Percentiles rank a stretch among this genome's conserved stretches.
Conservation (phyloP, 148 eudicot species). For the Hydrangea macrophylla region DNA sequence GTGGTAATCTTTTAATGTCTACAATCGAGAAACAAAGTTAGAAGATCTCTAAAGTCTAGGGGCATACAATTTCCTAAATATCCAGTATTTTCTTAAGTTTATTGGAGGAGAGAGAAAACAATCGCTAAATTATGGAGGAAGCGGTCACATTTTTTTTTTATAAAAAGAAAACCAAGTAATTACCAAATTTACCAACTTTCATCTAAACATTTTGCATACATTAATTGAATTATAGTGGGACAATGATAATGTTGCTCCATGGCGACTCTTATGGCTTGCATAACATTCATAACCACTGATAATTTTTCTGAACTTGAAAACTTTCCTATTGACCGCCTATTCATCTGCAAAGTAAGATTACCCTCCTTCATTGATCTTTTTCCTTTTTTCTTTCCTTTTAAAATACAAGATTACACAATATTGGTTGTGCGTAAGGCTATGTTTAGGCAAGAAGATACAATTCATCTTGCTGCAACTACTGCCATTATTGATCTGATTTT, state of each 20-base stretch:
- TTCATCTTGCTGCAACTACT: constrained; percentile 48
- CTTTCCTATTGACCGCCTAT: neutral
- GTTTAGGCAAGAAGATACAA: constrained; percentile 53
- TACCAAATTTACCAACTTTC: neutral
- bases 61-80: neutral
- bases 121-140: neutral
- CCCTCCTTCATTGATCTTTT: neutral
- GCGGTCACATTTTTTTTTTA: neutral
- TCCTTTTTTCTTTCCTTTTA: neutral
- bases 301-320: neutral
- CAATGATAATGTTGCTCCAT: too few species aligned
- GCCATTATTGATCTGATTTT: constrained; percentile 45
- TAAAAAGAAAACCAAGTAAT: neutral
- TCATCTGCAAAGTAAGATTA: neutral
- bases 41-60: neutral
- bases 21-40: neutral
- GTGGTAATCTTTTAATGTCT: constrained; percentile 21
- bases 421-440: constrained; percentile 57
- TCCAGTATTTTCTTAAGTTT: neutral
- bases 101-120: neutral
- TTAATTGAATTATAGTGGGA: neutral
- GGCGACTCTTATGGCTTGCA: too few species aligned
- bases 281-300: neutral
- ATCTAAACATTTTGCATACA: neutral
- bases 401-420: constrained; percentile 46